Base-by-base conservation (phyloP, 2,329 filamentous ascomycete species). In the Fusarium sp. region DNA sequence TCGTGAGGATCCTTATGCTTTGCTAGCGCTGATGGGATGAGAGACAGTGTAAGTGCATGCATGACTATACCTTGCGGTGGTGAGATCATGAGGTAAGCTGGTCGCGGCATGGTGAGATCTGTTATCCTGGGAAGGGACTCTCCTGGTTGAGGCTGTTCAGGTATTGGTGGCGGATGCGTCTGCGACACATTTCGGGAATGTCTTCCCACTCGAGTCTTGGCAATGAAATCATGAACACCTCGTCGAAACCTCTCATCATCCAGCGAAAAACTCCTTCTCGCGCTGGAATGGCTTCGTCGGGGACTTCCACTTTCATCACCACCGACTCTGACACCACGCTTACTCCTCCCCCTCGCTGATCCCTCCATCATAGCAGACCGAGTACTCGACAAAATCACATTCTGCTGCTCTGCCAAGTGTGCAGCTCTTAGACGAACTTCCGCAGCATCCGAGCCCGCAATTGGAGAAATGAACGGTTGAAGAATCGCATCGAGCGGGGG, bases 361-460 rank as follows among this genome's bases (percentile, higher is more conserved):
- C 74, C 75, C 56, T 77, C 76, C 25, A 72, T 49, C 53, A 76
- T 79, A 5, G 78, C 78, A 8, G 77, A 76, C 8, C 79, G 79
- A 20, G 77, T 76, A 38, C 79, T 80, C 1, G 74, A 78, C 49
- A 84, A 81, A 18, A 86, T 82, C 3, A 81, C 78, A 54, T 86
- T 89, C 70, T 90, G 90, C 70, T 90, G 86, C 27, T 85, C 83
- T 2, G 92, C 91, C 8, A 97, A 83, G 63, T 89, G 88, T 46
- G 88, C 83, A 0, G 94, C 94, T 47, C 90, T 88, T 0, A 91
- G 82, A 4, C 91, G 84, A 50, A 97, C 92, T 73, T 94, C 91
- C 16, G 89, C 86, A 0, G 89, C 86, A 7, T 89, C 80, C 1
- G 89, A 89, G 42, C 85, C 88, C n/a, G 78, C 74, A 5, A 80